Evolutionary conservation across 371 early-diverging fungal genomes (phyloP).

Genomic region (Syncephalastrum racemosum): DNA sequence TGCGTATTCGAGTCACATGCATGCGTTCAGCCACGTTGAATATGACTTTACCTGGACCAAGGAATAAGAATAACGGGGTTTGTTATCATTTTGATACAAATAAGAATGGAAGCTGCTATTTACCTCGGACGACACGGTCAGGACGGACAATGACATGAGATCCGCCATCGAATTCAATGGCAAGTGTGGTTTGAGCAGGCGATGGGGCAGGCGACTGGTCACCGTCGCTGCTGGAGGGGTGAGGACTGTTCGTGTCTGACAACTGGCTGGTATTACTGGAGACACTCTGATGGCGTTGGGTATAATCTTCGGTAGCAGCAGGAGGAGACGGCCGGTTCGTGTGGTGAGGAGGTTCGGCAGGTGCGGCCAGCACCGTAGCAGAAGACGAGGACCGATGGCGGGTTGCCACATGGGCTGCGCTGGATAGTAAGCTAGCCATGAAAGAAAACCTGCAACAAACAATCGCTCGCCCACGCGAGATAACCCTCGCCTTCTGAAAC

Average conservation of each 20-base stretch:
- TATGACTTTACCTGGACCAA: slow-evolving; percentile 1
- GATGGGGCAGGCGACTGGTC: neutral
- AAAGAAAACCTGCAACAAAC: neutral
- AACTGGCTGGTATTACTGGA: no score
- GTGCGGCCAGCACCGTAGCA: slow-evolving; percentile 9
- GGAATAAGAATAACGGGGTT: neutral
- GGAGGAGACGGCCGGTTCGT: slow-evolving; percentile 14
- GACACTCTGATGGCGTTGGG: no score
- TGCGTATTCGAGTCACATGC: no score
- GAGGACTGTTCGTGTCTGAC: no score
- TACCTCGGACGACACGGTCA: slow-evolving; percentile 45
- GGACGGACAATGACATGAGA: slow-evolving; percentile 48
- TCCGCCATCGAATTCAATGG: slow-evolving; percentile 51
- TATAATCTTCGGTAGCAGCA: no score
- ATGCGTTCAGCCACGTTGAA: no score
- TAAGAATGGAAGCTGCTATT: neutral
- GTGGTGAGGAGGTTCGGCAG: slow-evolving; percentile 12
- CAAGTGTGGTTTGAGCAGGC: slow-evolving; percentile 7
- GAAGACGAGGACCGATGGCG: slow-evolving; percentile 17
- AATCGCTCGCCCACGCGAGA: no score
- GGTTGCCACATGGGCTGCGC: slow-evolving; percentile 15
- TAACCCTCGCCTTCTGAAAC: no score
- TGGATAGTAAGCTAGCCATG: slow-evolving; percentile 19
- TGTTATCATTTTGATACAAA: neutral
- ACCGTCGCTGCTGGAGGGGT: slow-evolving; percentile 2